A percentile compares a stretch with the other conserved stretches of the same genome.
These are phyloP conservation scores for Hypoxylon sp. DNA, from an alignment of 2,329 filamentous ascomycete genomes.

Conservation along the genomic window DNA sequence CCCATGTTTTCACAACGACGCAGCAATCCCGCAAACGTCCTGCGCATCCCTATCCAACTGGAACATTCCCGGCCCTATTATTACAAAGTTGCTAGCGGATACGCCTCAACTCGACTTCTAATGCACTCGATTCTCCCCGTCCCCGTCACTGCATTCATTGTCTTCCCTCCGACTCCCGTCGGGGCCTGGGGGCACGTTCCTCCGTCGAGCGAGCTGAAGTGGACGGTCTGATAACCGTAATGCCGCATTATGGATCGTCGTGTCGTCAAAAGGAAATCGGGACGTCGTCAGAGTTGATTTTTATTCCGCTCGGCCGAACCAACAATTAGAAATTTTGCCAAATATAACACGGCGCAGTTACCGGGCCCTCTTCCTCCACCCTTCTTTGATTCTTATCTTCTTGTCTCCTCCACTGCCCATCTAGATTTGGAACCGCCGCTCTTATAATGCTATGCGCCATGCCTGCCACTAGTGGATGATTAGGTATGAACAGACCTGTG, in stretches of 20 bases:
- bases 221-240: conserved; percentile 8
- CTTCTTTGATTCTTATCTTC: neutral
- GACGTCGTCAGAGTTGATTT: conserved; percentile 32
- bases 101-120: conserved; percentile 2
- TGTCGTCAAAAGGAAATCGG: conserved; percentile 37
- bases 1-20: conserved; percentile 7
- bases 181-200: neutral
- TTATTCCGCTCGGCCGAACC: conserved; percentile 12
- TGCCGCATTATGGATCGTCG: conserved; percentile 21
- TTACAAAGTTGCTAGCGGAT: conserved; percentile 20
- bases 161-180: neutral
- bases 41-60: neutral
- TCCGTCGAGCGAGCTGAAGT: conserved; percentile 9
- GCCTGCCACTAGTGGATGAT: neutral
- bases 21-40: conserved; percentile 1
- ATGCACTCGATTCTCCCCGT: neutral
- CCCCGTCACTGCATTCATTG: neutral
- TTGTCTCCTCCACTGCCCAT: neutral
- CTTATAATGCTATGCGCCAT: conserved; percentile 10
- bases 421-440: conserved; percentile 12
- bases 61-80: conserved; percentile 13
- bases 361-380: neutral
- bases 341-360: conserved; percentile 1
- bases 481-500: conserved; percentile 9
- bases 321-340: conserved; percentile 22